These are phyloP conservation scores for Teunomyces lycoperdinae DNA, from an alignment of 805 yeast species.

Conservation along the genomic window DNA sequence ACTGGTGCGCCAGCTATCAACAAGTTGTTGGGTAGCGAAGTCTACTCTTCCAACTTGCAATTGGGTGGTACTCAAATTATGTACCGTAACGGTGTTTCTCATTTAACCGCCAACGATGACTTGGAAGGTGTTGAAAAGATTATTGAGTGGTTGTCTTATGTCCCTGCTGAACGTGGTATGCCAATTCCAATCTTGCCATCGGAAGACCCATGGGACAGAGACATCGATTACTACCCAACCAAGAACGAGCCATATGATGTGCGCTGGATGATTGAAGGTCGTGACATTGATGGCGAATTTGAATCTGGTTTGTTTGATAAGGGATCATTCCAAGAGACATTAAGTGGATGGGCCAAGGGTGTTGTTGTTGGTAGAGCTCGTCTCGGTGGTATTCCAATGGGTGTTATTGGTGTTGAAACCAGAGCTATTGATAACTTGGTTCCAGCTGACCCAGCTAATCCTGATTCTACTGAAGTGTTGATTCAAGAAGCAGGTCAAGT, in stretches of 20 bases:
- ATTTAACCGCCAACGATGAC: constrained; percentile 94
- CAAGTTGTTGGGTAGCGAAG: constrained; percentile 95
- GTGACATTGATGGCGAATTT: constrained; percentile 58
- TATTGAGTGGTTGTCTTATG: constrained; percentile 91
- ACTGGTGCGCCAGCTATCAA: constrained; percentile 99
- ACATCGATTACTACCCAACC: constrained; percentile 74
- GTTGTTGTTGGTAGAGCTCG: constrained; percentile 99
- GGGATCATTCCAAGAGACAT: constrained; percentile 91
- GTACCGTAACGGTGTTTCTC: constrained; percentile 98
- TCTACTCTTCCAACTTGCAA: constrained; percentile 93
- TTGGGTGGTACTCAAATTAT: constrained; percentile 99
- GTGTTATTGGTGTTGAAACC: constrained; percentile 96
- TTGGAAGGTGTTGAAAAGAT: constrained; percentile 94
- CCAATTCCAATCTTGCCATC: constrained; percentile 88
- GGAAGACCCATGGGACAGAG: constrained; percentile 91
- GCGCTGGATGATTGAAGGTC: constrained; percentile 92
- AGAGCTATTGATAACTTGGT: constrained; percentile 81
- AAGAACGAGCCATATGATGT: constrained; percentile 80
- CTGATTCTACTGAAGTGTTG: constrained; percentile 82
- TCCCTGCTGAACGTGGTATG: constrained; percentile 85
- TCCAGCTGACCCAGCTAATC: constrained; percentile 99
- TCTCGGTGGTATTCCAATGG: constrained; percentile 97
- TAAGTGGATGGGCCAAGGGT: constrained; percentile 98
- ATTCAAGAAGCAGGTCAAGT: constrained; percentile 98
- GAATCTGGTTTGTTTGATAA: constrained; percentile 90